Percentiles rank a stretch among this genome's conserved stretches.
Conservation (phyloP, 2,329 filamentous ascomycete species). For the Magnaporthales sp. region DNA sequence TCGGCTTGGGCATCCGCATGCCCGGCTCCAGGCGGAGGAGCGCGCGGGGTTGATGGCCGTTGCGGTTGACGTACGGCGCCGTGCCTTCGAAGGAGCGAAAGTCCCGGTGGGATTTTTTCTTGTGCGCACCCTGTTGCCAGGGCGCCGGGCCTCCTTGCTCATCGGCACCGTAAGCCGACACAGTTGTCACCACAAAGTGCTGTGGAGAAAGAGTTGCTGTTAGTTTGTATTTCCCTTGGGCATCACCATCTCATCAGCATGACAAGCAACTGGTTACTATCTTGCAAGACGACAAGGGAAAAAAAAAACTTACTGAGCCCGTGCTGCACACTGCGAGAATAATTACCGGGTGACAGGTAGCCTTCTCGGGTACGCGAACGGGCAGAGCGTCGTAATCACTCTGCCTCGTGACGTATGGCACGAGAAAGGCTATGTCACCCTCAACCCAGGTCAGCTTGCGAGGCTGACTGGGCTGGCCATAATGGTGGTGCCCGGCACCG, state of each 20-base stretch:
- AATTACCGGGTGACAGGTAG: slow-evolving; percentile 24
- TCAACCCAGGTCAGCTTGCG: slow-evolving; percentile 6
- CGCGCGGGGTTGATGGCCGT: not conserved
- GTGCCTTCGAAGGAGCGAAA: slow-evolving; percentile 24
- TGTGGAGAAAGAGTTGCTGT: not conserved
- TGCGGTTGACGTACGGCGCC: slow-evolving; percentile 7
- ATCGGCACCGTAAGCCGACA: slow-evolving; percentile 22
- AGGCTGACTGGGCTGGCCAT: not conserved
- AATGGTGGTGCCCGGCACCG: not conserved
- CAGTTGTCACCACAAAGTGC: slow-evolving; percentile 19
- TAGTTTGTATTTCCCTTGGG: not conserved
- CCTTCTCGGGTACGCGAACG: slow-evolving; percentile 11
- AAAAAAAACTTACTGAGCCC: not conserved
- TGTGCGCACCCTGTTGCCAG: slow-evolving; percentile 19
- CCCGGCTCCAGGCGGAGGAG: slow-evolving; percentile 17
- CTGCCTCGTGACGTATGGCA: not conserved
- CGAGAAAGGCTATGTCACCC: slow-evolving; percentile 24
- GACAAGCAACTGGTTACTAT: not conserved
- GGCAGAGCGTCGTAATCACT: slow-evolving; percentile 13
- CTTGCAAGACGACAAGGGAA: not conserved
- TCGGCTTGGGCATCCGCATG: slow-evolving; percentile 13
- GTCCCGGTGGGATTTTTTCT: slow-evolving; percentile 11
- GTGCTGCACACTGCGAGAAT: slow-evolving; percentile 15
- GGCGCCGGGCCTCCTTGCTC: slow-evolving; percentile 16
- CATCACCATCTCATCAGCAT: not conserved